Conservation (phyloP, 331 rosid genomes). For the Quercus phellos region DNA sequence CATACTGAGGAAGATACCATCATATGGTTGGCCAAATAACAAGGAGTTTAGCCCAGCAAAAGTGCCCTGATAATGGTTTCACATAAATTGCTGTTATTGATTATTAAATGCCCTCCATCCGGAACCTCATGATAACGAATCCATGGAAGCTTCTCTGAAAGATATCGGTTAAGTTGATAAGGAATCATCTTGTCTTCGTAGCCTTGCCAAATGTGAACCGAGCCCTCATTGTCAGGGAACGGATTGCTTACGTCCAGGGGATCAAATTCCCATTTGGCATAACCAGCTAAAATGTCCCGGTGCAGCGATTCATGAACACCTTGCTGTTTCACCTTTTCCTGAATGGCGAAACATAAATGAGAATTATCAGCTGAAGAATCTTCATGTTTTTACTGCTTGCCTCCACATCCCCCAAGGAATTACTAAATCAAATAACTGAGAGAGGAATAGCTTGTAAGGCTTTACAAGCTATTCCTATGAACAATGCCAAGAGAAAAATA, state of each 20-base stretch:
- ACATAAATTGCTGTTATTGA: constrained; percentile 23
- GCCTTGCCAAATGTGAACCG: constrained; percentile 48
- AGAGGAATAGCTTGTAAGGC: neutral
- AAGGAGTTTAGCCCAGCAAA: constrained; percentile 18
- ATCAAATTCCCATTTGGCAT: constrained; percentile 62
- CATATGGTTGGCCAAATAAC: neutral
- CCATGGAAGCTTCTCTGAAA: constrained; percentile 54
- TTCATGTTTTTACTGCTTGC: neutral
- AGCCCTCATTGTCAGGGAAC: constrained; percentile 36
- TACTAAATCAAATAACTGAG: too few relatives aligned
- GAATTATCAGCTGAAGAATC: neutral
- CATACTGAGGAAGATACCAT: neutral
- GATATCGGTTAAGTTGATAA: constrained; percentile 30
- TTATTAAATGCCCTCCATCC: constrained; percentile 48
- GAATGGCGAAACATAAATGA: constrained; percentile 1
- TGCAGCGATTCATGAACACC: constrained; percentile 62
- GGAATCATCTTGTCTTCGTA: constrained; percentile 43
- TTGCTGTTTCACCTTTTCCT: constrained; percentile 65
- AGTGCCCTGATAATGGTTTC: constrained; percentile 52
- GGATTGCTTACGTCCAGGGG: constrained; percentile 46
- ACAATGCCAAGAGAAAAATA: too few relatives aligned
- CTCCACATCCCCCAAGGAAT: too few relatives aligned
- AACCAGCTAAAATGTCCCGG: constrained; percentile 44
- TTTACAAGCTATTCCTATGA: neutral
- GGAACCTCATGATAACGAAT: constrained; percentile 62